Evolutionary conservation across 176 grass and related monocot genomes (phyloP).

Genomic region (Saccharum officinarum): DNA sequence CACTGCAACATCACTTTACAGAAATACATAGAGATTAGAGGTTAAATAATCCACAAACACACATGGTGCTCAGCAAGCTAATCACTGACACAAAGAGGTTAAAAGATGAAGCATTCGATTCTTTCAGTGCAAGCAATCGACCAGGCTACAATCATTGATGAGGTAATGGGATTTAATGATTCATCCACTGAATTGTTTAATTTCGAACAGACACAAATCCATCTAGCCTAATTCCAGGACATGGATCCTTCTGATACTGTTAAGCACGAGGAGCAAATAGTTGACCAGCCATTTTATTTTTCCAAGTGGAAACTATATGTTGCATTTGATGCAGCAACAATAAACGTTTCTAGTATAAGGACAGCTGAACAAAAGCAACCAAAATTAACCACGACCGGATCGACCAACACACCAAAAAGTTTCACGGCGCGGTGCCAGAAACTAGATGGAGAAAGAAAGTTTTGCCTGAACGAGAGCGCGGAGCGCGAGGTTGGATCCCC

Average conservation of each 20-base stretch:
- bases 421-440: not conserved
- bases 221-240: not conserved
- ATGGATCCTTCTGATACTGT: not conserved
- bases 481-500: not conserved
- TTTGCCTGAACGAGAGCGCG: constrained; percentile 40
- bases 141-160: not conserved
- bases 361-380: not conserved
- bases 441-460: not conserved
- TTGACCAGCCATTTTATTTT: not conserved
- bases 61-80: not conserved
- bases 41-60: not conserved
- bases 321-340: not conserved
- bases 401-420: not conserved
- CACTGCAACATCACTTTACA: not conserved
- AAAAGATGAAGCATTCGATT: not conserved
- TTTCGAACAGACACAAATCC: not conserved
- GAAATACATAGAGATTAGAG: not conserved
- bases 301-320: not conserved
- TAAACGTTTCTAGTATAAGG: not conserved
- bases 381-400: not conserved
- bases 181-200: not conserved
- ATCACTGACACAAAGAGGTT: not conserved
- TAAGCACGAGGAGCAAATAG: not conserved
- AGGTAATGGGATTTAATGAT: not conserved
- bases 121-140: not conserved